These are phyloP conservation scores for Trichosanthes cucumerina DNA, from an alignment of 306 rosid genomes.

Conservation along the genomic window DNA sequence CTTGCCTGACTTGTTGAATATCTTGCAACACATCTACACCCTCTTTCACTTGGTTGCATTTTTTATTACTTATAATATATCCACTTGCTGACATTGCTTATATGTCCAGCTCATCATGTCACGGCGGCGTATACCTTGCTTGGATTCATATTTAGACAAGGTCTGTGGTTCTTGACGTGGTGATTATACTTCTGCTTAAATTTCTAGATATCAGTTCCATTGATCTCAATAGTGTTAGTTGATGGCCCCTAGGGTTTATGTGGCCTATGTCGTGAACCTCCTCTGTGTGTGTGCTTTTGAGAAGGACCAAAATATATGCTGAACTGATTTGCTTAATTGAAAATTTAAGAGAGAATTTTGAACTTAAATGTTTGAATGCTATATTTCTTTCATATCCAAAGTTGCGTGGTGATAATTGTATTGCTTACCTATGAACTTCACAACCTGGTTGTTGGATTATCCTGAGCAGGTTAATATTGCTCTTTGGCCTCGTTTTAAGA, in stretches of 20 bases:
- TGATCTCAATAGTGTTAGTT: background rate
- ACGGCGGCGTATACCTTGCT: slow-evolving; percentile 84
- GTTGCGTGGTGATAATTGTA: background rate
- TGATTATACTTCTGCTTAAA: background rate
- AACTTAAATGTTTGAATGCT: background rate
- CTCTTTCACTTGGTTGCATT: background rate
- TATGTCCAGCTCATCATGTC: slow-evolving; percentile 84
- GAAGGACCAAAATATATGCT: background rate
- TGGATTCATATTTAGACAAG: slow-evolving; percentile 96
- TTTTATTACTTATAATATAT: background rate
- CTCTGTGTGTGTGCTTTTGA: background rate
- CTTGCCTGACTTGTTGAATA: background rate
- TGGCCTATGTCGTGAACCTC: background rate
- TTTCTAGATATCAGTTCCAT: background rate
- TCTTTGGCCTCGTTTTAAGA: slow-evolving; percentile 95
- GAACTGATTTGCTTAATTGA: background rate
- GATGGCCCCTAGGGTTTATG: background rate
- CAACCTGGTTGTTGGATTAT: slow-evolving; percentile 17
- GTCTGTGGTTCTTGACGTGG: slow-evolving; percentile 24
- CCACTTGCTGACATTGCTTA: slow-evolving; percentile 6
- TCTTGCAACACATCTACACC: background rate
- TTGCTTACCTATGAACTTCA: background rate
- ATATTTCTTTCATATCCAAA: background rate
- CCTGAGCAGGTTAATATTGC: slow-evolving; percentile 70
- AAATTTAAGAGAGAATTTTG: background rate